Evolutionary conservation across 176 grass and related monocot species (phyloP).

Genomic region (Paspalum vaginatum): DNA sequence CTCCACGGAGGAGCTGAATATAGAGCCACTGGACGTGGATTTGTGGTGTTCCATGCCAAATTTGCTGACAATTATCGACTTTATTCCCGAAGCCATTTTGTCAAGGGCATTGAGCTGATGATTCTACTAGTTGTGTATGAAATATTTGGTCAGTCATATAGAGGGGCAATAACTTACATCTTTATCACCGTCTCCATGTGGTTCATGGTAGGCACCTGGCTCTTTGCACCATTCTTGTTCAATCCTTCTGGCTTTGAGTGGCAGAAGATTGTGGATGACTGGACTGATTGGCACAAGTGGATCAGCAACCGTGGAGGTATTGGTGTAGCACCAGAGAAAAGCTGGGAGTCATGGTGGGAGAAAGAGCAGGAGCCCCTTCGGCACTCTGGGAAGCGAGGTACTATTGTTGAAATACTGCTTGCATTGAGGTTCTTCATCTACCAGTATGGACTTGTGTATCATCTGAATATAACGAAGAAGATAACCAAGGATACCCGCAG

Average conservation of each 20-base stretch:
- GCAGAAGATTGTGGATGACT: conserved; percentile 99
- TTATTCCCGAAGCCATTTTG: conserved; percentile 98
- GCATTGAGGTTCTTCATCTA: conserved; percentile 93
- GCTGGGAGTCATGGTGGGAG: conserved; percentile 99
- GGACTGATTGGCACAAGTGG: conserved; percentile 99
- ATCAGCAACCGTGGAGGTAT: conserved; percentile 94
- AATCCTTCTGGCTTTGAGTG: conserved; percentile 98
- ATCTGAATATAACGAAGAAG: conserved; percentile 80
- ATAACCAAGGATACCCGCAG: conserved; percentile 52
- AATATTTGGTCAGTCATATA: conserved; percentile 84
- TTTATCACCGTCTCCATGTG: conserved; percentile 98
- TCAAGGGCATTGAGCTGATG: conserved; percentile 95
- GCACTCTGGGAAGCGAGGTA: conserved; percentile 85
- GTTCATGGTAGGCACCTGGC: conserved; percentile 99
- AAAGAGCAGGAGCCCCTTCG: conserved; percentile 91
- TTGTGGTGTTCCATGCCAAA: conserved; percentile 98
- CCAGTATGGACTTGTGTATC: conserved; percentile 97
- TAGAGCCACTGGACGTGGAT: conserved; percentile 93
- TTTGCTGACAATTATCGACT: conserved; percentile 92
- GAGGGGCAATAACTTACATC: conserved; percentile 84
- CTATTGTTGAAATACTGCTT: conserved; percentile 79
- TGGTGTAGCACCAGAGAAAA: conserved; percentile 78
- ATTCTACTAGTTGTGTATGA: conserved; percentile 93
- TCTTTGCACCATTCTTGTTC: conserved; percentile 93
- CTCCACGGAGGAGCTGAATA: conserved; percentile 98